Evolutionary conservation across 2,329 filamentous ascomycete species (phyloP), one percentile per base, ranked within the genome.

Genomic region (Chrysoporthe austroafricana): DNA sequence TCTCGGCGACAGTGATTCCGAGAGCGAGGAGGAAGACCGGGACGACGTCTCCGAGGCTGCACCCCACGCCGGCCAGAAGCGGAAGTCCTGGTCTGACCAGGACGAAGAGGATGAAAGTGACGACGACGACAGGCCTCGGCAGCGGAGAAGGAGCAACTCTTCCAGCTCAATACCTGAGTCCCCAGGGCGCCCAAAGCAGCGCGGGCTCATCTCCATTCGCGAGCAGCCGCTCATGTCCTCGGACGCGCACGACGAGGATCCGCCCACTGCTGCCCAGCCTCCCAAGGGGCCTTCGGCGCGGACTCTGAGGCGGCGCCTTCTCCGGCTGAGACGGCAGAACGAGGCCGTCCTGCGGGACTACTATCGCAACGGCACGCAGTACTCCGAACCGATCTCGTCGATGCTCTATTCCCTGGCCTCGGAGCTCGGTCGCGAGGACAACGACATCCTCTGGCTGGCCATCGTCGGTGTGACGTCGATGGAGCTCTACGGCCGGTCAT

Each of bases 381-480:
- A 97, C 76, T 95, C 95, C 0, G 96, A 99, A 76, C 96, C 96
- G 0, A 92, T 98, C 66, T 96, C 94, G 0, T 97, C 94, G 0
- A 90, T 98, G 81, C 88, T 97, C 75, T 99, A 98, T 79, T 96
- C 94, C 0, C 84, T 99, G 16, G 96, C 95, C 1, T 97, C 94
- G 1, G 96, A 98, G 76, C 87, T 99, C 7, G 96, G 96, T 70
- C 91, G 94, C 64, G 96, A 98, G 83, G 95, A 98, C 78, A 99
- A 98, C 74, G 94, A 99, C 74, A 84, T 98, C 32, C 84, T 99
- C 16, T 99, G 96, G 96, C 86, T 97, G 68, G 90, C 94, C 6
- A 97, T 98, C 74, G 93, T 99, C 36, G 96, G 96, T 6, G 93
- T 97, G 46, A 94, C 92, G n/a, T 97, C 94, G 18, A 90, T 97